Evolutionary conservation across 768 basidiomycete genomes (phyloP).

Genomic region (Trametes maxima): DNA sequence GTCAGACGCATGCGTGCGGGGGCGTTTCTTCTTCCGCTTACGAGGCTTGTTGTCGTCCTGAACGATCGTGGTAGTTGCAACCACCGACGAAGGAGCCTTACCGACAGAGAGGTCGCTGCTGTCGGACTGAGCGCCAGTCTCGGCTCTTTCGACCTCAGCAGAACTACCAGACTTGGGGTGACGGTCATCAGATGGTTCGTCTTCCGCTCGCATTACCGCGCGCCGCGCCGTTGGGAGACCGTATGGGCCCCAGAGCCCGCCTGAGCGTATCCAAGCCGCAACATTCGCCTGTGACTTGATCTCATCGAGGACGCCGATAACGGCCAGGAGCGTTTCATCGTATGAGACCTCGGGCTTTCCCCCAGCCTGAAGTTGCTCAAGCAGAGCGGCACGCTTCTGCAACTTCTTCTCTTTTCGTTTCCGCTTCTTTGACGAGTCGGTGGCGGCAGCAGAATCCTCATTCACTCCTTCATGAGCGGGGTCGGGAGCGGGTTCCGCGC

Average conservation of each 20-base stretch:
- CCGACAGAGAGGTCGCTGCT: conserved; percentile 9
- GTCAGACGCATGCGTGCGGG: conserved; percentile 3
- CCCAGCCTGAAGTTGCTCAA: conserved; percentile 14
- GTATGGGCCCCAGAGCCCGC: conserved; percentile 47
- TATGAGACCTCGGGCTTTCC: conserved; percentile 29
- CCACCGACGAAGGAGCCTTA: not conserved
- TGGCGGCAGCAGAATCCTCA: not conserved
- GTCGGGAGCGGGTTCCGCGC: not conserved
- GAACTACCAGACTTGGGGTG: not conserved
- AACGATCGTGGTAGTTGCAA: not conserved
- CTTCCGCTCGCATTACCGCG: not conserved
- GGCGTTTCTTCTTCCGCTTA: conserved; percentile 12
- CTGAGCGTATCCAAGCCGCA: conserved; percentile 64
- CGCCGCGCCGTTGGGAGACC: not conserved
- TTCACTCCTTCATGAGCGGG: not conserved
- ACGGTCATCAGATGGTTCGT: too few relatives aligned
- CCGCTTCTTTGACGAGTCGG: conserved; percentile 26
- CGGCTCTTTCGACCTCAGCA: not conserved
- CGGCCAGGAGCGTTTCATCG: conserved; percentile 63
- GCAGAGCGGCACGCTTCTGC: conserved; percentile 16
- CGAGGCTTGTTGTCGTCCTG: not conserved
- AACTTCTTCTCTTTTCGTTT: conserved; percentile 28
- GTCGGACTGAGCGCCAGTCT: conserved; percentile 1
- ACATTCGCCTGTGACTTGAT: conserved; percentile 63
- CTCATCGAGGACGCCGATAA: conserved; percentile 66